Conservation (phyloP, 2,329 filamentous ascomycete genomes). For the Diaporthe capsici region DNA sequence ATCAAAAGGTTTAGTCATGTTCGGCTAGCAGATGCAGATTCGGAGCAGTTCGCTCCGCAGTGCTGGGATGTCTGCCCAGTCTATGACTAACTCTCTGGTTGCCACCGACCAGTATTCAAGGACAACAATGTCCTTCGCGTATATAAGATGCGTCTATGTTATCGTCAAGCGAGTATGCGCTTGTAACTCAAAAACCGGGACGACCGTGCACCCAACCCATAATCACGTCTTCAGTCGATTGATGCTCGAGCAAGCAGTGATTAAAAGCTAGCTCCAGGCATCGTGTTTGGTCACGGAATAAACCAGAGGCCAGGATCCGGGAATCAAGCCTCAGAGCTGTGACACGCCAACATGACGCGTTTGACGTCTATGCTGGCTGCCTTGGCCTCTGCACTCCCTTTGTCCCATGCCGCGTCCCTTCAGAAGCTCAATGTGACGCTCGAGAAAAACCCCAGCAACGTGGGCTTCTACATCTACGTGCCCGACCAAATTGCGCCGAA, state of each 20-base stretch:
- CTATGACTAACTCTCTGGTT: background rate
- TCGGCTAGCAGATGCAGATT: background rate
- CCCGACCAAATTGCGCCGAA: constrained; percentile 57
- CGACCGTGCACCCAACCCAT: too few species aligned
- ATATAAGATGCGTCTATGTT: background rate
- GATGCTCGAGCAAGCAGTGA: background rate
- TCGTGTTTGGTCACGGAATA: background rate
- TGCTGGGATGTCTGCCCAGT: constrained; percentile 15
- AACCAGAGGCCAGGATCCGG: too few species aligned
- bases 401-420: constrained; percentile 46
- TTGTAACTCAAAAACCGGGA: background rate
- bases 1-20: background rate
- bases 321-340: background rate
- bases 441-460: constrained; percentile 64
- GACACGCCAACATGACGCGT: background rate
- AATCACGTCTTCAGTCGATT: too few species aligned
- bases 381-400: background rate
- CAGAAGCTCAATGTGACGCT: constrained; percentile 49
- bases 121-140: background rate
- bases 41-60: constrained; percentile 23
- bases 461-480: constrained; percentile 67
- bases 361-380: constrained; percentile 15
- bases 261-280: background rate
- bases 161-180: background rate
- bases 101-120: background rate